A percentile compares a stretch with the other conserved stretches of the same genome.
Conservation (phyloP, 805 yeast species). For the Sungouiella thailandica region DNA sequence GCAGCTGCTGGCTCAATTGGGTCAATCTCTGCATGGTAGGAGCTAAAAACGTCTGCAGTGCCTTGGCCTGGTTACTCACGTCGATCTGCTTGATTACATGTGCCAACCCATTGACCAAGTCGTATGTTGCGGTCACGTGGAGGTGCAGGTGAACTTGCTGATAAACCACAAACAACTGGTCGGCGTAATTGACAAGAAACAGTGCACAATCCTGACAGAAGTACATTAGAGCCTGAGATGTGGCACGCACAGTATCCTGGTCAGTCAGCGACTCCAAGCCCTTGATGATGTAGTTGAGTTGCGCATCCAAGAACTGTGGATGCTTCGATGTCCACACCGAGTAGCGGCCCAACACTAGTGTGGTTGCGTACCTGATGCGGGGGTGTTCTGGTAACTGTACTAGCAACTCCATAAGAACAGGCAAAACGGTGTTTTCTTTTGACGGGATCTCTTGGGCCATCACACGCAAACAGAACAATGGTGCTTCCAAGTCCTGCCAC, state of each 20-base stretch:
- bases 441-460: slow-evolving; percentile 88
- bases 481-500: slow-evolving; percentile 93
- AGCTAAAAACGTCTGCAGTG: slow-evolving; percentile 58
- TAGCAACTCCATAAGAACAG: slow-evolving; percentile 67
- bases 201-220: slow-evolving; percentile 87
- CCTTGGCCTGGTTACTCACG: slow-evolving; percentile 45
- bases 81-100: slow-evolving; percentile 67
- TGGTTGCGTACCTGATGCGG: slow-evolving; percentile 86
- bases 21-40: slow-evolving; percentile 54
- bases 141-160: slow-evolving; percentile 45
- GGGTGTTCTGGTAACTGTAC: slow-evolving; percentile 77
- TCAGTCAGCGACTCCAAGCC: slow-evolving; percentile 47
- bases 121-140: slow-evolving; percentile 66
- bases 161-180: slow-evolving; percentile 73
- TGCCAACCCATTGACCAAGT: slow-evolving; percentile 85
- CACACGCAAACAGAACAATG: slow-evolving; percentile 82
- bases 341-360: slow-evolving; percentile 90
- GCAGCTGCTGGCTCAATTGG: slow-evolving; percentile 12
- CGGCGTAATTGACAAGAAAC: slow-evolving; percentile 59
- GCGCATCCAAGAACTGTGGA: slow-evolving; percentile 75
- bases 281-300: slow-evolving; percentile 74
- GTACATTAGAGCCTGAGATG: slow-evolving; percentile 90
- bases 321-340: slow-evolving; percentile 92
- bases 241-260: slow-evolving; percentile 66
- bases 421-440: slow-evolving; percentile 61